A percentile compares a stretch with the other conserved stretches of the same genome.
Conservation (phyloP, 257 asterid genomes). For the Solanum lycopersicoides region DNA sequence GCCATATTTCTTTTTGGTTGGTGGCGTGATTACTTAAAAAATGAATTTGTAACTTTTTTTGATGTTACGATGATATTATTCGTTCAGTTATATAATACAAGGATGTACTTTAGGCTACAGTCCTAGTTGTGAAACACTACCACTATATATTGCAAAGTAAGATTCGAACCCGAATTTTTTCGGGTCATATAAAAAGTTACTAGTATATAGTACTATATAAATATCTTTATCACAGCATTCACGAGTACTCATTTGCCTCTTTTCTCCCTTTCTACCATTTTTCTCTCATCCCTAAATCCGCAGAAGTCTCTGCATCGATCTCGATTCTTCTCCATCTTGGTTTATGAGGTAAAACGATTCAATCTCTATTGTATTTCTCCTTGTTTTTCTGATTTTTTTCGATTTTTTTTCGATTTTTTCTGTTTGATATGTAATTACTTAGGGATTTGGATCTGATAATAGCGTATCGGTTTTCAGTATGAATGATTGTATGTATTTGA, state of each 20-base stretch:
- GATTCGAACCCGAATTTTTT: background rate
- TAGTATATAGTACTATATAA: background rate
- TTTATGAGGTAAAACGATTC: constrained; percentile 6
- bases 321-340: background rate
- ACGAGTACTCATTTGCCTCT: background rate
- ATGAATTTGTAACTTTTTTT: too few relatives aligned
- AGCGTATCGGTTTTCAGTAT: background rate
- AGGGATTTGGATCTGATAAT: background rate
- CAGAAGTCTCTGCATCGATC: background rate
- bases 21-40: too few relatives aligned
- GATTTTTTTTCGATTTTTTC: background rate
- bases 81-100: too few relatives aligned
- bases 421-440: background rate
- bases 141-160: background rate
- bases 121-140: background rate
- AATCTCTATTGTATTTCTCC: background rate
- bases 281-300: background rate
- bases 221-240: background rate
- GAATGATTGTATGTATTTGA: background rate
- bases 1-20: too few relatives aligned
- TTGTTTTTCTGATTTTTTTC: background rate
- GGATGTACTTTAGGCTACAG: too few relatives aligned
- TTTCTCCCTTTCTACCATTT: background rate
- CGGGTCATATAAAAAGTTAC: background rate
- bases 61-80: too few relatives aligned